Evolutionary conservation across 345 rosid species (phyloP).

Genomic region (Nephelium lappaceum): DNA sequence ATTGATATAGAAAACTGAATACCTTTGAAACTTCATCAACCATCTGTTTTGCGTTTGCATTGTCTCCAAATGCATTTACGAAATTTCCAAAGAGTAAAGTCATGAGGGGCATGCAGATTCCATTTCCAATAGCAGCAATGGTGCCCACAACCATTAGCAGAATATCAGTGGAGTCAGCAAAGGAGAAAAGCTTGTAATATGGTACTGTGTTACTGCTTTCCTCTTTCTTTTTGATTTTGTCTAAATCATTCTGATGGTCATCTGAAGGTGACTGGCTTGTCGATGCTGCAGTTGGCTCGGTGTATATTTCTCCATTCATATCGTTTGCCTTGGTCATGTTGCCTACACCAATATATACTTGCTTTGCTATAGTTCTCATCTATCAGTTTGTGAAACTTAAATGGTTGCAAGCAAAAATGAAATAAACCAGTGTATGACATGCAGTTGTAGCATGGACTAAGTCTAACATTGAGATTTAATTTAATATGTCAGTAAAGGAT

Average conservation of each 20-base stretch:
- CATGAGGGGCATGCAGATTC: slow-evolving; percentile 38
- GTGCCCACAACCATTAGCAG: slow-evolving; percentile 39
- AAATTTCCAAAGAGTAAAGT: slow-evolving; percentile 38
- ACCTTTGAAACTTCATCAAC: slow-evolving; percentile 42
- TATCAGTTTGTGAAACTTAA: neutral
- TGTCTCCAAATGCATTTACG: slow-evolving; percentile 41
- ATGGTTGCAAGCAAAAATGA: neutral
- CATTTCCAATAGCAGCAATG: slow-evolving; percentile 39
- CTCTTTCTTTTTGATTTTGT: slow-evolving; percentile 22
- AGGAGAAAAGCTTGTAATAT: slow-evolving; percentile 42
- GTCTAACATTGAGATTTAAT: neutral
- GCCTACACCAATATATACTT: neutral
- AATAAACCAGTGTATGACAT: neutral
- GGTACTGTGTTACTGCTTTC: slow-evolving; percentile 30
- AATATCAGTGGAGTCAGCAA: slow-evolving; percentile 36
- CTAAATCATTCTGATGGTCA: neutral
- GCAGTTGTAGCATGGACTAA: neutral
- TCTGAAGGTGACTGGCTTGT: slow-evolving; percentile 4
- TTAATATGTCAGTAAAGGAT: too few species aligned
- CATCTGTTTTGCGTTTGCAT: slow-evolving; percentile 16
- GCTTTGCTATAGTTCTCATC: neutral
- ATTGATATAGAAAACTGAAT: neutral
- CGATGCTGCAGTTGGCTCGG: slow-evolving; percentile 3
- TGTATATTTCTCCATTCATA: slow-evolving; percentile 7
- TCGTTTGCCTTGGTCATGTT: slow-evolving; percentile 18